A percentile compares a stretch with the other conserved stretches of the same genome.
phyloP scores from a whole-genome alignment of 2,329 filamentous ascomycete genomes.

The Dothistroma septosporum region DNA sequence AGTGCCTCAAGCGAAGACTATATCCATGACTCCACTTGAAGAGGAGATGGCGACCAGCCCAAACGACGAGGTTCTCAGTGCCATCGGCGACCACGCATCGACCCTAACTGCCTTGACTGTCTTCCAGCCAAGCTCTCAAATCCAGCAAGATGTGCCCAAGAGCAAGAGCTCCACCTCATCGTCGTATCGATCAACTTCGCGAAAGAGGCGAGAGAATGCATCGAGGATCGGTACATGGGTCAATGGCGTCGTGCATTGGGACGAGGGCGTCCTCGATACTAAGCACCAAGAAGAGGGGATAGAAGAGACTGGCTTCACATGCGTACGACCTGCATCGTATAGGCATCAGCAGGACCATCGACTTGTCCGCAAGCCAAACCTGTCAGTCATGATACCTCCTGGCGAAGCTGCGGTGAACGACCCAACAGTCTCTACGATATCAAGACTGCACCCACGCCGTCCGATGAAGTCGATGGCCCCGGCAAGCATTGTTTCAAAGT shows the following conservation, averaged over 20 bases:
- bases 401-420: conserved; percentile 9
- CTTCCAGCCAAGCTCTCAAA: conserved; percentile 21
- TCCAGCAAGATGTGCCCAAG: conserved; percentile 16
- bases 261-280: conserved; percentile 17
- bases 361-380: conserved; percentile 12
- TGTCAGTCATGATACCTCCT: conserved; percentile 26
- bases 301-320: conserved; percentile 19
- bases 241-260: conserved; percentile 44
- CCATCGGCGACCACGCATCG: conserved; percentile 28
- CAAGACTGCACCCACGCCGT: conserved; percentile 14
- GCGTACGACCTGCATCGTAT: conserved; percentile 11
- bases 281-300: conserved; percentile 11
- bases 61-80: conserved; percentile 39
- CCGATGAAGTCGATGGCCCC: conserved; percentile 14
- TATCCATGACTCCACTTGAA: conserved; percentile 33
- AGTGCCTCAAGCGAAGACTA: conserved; percentile 28
- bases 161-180: conserved; percentile 9
- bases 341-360: neutral
- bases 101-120: conserved; percentile 19
- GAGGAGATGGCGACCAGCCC: conserved; percentile 38
- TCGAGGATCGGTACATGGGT: conserved; percentile 43
- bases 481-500: conserved; percentile 18
- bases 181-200: conserved; percentile 14
- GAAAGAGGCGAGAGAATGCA: conserved; percentile 28
- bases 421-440: conserved; percentile 9